Base-by-base conservation (phyloP, 2,329 filamentous ascomycete genomes). In the Cladophialophora psammophila region DNA sequence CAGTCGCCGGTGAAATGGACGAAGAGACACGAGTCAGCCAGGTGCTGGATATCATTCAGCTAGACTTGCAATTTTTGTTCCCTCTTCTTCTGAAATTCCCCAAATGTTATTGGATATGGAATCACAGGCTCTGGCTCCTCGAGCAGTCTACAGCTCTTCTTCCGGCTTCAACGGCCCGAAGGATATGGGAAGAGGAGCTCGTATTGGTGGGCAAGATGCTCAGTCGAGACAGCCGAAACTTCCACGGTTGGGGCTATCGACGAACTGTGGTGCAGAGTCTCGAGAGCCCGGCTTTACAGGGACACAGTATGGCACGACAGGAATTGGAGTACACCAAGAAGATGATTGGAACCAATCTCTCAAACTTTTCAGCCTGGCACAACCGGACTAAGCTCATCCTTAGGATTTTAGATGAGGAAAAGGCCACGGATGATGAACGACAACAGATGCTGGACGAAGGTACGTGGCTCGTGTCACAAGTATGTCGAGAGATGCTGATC, bases 51-150 rank as follows among this genome's bases (percentile, higher is more conserved):
- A 76, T 90, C 36, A 85, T 98, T 68, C 85, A 87, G 55, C 83
- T 86, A 63, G 95, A 99, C 77, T 84, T 99, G 38, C 81, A 82
- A 56, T 97, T 97, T 75, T 89, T 94, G 38, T 87, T 97, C 48
- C 92, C 92, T 0, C 85, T 99, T 20, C 86, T 99, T 58, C 86
- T 92, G 71, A 88, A 93, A 72, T 94, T 88, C 72, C 95, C 95
- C 6, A 99, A 99, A 78, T 98, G 95, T 84, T 99, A 99, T 82
- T 98, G 95, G 94, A 94, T 99, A 75, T 99, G 95, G 95, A 96
- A 97, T 73, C 94, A 97, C 79, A 90, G 95, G 34, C 80, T 90
- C 54, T 99, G 95, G 94, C 82, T 94, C 2, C 83, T 99, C 13
- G 83, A 90, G 63, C 87, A 92, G 77, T 89, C 89, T 38, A 91